Evolutionary conservation across 352 stramenopile species (phyloP), one percentile per base, ranked within the genome.

Genomic region (Phytophthora pseudosyringae): DNA sequence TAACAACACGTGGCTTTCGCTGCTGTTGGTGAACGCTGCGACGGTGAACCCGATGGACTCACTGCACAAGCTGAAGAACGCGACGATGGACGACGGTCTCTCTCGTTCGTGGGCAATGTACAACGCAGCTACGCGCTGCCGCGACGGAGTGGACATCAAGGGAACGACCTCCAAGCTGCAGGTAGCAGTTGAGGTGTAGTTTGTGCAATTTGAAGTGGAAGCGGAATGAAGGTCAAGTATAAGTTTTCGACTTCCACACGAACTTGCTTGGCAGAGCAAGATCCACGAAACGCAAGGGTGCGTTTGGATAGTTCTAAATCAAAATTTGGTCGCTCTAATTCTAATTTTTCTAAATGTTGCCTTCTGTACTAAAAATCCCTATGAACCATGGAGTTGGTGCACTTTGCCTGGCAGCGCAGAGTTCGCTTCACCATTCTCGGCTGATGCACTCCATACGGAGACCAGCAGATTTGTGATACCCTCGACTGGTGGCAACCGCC

Each of bases 1-100:
- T 60, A 44, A 82, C 64, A 41, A 83, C 78, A 54, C 85, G 26
- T 91, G 82, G 79, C 64, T 88, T 16, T 93, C 85, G 50, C 50
- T 94, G 49, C 45, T 94, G 38, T 80, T 85, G 10, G 73, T 88
- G 54, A 94, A 91, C 64, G 82, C 84, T 32, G 85, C 85, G 3
- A 71, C 63, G 0, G 62, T 94, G 36, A 73, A 91, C 64, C 74
- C 80, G 47, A 60, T 76, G 40, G 67, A 73, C 15, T 76, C 83
- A 12, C 51, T 94, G 49, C 26, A 50, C 21, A 78, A 78, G 26
- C 65, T 91, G 16, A 51, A 68, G 39, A 76, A 71, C 13, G 80
- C 82, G 15, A 76, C 69, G 10, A 75, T 90, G 71, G 83, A 93
- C 64, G 80, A 89, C 43, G 83, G 83, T 1, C 56, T 90, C 15